Evolutionary conservation across 352 stramenopile genomes (phyloP), one percentile per base, ranked within the genome.

Genomic region (Pythium plurisporium): DNA sequence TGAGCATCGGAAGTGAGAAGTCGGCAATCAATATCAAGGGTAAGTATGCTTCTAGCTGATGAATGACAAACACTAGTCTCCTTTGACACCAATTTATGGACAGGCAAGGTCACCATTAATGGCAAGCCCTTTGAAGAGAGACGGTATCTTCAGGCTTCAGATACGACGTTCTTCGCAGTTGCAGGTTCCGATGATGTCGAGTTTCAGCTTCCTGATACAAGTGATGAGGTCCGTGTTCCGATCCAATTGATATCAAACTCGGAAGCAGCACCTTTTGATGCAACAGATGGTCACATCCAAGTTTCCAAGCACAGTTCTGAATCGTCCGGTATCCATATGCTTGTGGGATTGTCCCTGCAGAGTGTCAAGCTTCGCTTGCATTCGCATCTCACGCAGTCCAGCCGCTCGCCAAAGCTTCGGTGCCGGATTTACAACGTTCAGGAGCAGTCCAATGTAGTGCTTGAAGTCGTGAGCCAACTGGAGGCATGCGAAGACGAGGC

Each of bases 41-140:
- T 58, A 34, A 12, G 50, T 29, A 17, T 15, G n/a, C 20, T 17
- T 51, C 10, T 38, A 38, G 33, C 33, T n/a, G n/a, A n/a, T n/a
- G n/a, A n/a, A n/a, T n/a, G n/a, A n/a, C n/a, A n/a, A n/a, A n/a
- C n/a, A n/a, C n/a, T n/a, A 2, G 15, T 25, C 26, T 25, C 7
- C 37, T 5, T 14, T 25, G 17, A 14, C 37, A 26, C n/a, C 38
- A 25, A 49, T 36, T 17, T 5, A 33, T 44, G 25, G 34, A 8
- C 42, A 69, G 62, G 79, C 3, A 80, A 75, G 52, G 56, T 90
- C 29, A 82, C 57, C 8, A 26, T 90, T 10, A 90, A 88, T 54
- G 79, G 79, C 7, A 63, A 84, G 47, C 23, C n/a, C 3, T 29
- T 67, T 1, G 23, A 54, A 9, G 29, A 25, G 8, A 38, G 40